Percentiles rank a stretch among this genome's conserved stretches.
Evolutionary conservation across 1,139 yeast genomes (phyloP).

Genomic region (Pneumocystis carinii): DNA sequence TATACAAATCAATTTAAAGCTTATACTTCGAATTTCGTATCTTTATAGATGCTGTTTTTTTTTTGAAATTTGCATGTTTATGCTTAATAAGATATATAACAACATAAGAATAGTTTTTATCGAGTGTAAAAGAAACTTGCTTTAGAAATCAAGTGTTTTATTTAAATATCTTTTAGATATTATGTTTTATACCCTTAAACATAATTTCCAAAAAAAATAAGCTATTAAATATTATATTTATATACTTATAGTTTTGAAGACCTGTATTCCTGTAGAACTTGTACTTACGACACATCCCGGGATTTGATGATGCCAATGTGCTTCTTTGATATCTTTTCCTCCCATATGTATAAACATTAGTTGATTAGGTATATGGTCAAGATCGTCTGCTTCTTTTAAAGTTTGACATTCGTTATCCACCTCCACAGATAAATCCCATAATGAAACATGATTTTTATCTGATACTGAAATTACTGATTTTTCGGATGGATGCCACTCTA

Average conservation of each 20-base stretch:
- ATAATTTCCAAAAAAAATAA: background rate
- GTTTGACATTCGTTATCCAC: constrained; percentile 92
- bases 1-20: too few relatives aligned
- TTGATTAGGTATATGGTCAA: constrained; percentile 89
- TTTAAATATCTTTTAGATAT: background rate
- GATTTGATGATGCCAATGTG: constrained; percentile 92
- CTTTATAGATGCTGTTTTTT: too few relatives aligned
- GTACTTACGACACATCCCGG: constrained; percentile 93
- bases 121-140: too few relatives aligned
- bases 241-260: constrained; percentile 95
- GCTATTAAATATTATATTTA: constrained; percentile 21
- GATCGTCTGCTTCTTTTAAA: constrained; percentile 59
- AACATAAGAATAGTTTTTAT: too few relatives aligned
- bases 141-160: too few relatives aligned
- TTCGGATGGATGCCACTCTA: constrained; percentile 87
- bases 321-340: constrained; percentile 91
- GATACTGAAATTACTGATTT: constrained; percentile 92
- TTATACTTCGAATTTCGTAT: too few relatives aligned
- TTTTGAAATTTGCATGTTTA: too few relatives aligned
- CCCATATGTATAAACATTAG: constrained; percentile 87
- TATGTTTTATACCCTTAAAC: background rate
- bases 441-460: constrained; percentile 86
- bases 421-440: constrained; percentile 95
- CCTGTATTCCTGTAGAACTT: constrained; percentile 85
- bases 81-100: too few relatives aligned